These are phyloP conservation scores for Vinca major DNA, from an alignment of 305 asterid species.

Conservation along the genomic window DNA sequence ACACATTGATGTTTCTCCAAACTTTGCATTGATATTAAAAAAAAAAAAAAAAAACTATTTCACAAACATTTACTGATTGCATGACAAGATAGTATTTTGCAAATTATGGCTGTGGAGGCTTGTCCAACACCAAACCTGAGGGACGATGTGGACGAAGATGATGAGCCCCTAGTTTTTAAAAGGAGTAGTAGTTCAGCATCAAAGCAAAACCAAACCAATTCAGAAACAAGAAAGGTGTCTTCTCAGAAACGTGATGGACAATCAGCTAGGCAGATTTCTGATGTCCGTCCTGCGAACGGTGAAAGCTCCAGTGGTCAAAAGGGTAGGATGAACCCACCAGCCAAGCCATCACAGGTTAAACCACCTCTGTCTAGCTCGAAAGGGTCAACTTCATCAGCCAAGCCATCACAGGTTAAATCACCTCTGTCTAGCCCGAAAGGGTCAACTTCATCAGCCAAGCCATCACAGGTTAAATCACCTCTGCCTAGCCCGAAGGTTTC, in stretches of 20 bases:
- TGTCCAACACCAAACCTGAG: conserved; percentile 36
- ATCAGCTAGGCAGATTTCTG: conserved; percentile 33
- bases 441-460: too few relatives aligned
- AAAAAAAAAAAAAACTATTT: too few relatives aligned
- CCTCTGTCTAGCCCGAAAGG: too few relatives aligned
- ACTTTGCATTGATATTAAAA: neutral
- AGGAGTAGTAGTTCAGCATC: conserved; percentile 51
- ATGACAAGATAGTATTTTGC: conserved; percentile 27
- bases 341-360: conserved; percentile 41
- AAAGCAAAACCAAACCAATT: conserved; percentile 40
- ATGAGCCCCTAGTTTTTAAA: conserved; percentile 69
- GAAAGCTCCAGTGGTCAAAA: conserved; percentile 39
- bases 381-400: conserved; percentile 35
- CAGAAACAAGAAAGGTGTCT: conserved; percentile 34
- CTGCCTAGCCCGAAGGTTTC: too few relatives aligned
- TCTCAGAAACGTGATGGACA: conserved; percentile 51
- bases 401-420: conserved; percentile 12
- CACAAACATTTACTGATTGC: conserved; percentile 20
- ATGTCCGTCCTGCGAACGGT: conserved; percentile 51
- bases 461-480: too few relatives aligned
- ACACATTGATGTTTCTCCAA: neutral
- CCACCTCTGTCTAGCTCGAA: conserved; percentile 42
- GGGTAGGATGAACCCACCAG: conserved; percentile 36
- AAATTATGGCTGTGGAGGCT: conserved; percentile 63
- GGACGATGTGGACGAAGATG: conserved; percentile 66